Evolutionary conservation across 177 flowering plant genomes (phyloP).

Genomic region (Vitis hybrid): DNA sequence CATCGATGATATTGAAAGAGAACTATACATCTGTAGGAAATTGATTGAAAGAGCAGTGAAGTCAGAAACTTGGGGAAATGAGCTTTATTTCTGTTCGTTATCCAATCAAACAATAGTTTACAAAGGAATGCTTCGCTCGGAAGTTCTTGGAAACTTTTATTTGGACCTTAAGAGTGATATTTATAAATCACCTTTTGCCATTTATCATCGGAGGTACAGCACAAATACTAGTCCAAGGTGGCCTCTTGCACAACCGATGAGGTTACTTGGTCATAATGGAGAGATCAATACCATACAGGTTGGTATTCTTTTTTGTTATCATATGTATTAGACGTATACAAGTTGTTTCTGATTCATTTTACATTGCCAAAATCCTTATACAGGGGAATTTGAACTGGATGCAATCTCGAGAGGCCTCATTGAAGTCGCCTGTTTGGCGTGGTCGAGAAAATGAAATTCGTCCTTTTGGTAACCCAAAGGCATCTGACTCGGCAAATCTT

Average conservation of each 20-base stretch:
- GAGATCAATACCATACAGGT: constrained; percentile 99
- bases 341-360: constrained; percentile 5
- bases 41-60: constrained; percentile 70
- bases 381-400: constrained; percentile 99
- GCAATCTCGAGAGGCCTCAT: constrained; percentile 93
- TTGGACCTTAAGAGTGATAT: constrained; percentile 81
- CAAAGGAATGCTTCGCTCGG: constrained; percentile 99
- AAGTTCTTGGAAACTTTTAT: constrained; percentile 85
- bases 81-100: constrained; percentile 91
- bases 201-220: constrained; percentile 94
- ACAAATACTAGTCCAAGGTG: constrained; percentile 98
- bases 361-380: constrained; percentile 11
- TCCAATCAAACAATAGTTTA: constrained; percentile 96
- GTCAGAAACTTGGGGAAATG: constrained; percentile 78
- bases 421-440: constrained; percentile 92
- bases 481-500: constrained; percentile 98
- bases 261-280: constrained; percentile 98
- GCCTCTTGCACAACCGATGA: constrained; percentile 99
- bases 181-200: constrained; percentile 85
- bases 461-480: constrained; percentile 90
- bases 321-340: constrained; percentile 6
- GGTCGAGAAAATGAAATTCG: constrained; percentile 98
- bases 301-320: constrained; percentile 3
- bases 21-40: constrained; percentile 87
- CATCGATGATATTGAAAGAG: constrained; percentile 91